Evolutionary conservation across 106 monocot species (phyloP), one percentile per base, ranked within the genome.

Genomic region (Dactylorhiza incarnata): DNA sequence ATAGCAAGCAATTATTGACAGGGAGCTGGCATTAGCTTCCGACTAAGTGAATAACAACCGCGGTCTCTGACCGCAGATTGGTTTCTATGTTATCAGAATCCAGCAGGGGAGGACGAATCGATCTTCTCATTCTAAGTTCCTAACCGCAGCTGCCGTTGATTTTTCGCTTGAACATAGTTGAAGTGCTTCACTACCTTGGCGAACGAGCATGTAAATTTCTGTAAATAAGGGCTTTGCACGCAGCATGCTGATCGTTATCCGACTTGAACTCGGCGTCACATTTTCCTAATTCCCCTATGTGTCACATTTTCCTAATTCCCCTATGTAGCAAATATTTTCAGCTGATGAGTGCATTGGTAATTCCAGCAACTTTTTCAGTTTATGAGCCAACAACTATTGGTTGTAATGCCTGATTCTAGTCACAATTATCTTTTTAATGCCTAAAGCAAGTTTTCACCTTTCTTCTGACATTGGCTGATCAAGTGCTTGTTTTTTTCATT

Each of bases 141-240:
- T 66, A 24, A 37, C 23, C 24, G 66, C 66, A 26, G 25, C 37
- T 12, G 11, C 37, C 29, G 11, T 26, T 66, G 24, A 20, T 59
- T 59, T 59, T 59, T 65, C 65, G 26, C 12, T 65, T 65, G 65
- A 65, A 59, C 12, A 22, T 59, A 20, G 22, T 22, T 22, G 58
- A 59, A 59, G 65, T 12, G 65, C 69, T 50, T 49, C 17, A 71
- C n/a, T 71, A 16, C 46, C 71, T 71, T 49, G 17, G 49, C 48
- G 13, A 49, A 24, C 50, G 50, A 65, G 22, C 0, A 73, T 51
- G 50, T 73, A 73, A 51, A 73, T 49, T 73, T 50, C 24, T 73
- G 73, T 73, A 53, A 54, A 74, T 51, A 58, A 65, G 65, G 24
- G 65, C 9, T 56, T 2, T 63, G 25, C 11, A 4, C 65, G 65